A percentile compares a stretch with the other conserved stretches of the same genome.
These are phyloP conservation scores for Ustulina deusta DNA, from an alignment of 2,329 filamentous ascomycete species.

Conservation along the genomic window DNA sequence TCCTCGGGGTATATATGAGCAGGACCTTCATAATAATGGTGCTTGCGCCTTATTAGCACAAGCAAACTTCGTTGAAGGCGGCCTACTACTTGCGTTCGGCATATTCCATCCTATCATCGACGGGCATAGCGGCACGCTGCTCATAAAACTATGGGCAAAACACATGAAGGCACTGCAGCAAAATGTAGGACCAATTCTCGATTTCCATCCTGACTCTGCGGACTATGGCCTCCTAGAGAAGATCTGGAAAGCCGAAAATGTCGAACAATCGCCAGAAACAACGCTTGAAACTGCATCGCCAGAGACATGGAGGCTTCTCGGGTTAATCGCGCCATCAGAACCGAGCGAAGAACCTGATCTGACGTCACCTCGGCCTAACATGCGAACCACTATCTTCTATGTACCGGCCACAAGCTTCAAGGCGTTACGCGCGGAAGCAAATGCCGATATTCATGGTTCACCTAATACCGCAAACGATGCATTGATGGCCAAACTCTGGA, in stretches of 20 bases:
- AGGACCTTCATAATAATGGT: constrained; percentile 9
- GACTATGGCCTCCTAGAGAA: constrained; percentile 18
- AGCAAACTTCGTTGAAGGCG: constrained; percentile 20
- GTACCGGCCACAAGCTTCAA: constrained; percentile 17
- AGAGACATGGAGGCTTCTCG: constrained; percentile 24
- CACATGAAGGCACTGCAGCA: constrained; percentile 13
- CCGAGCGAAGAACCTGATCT: constrained; percentile 1
- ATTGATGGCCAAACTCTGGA: constrained; percentile 24
- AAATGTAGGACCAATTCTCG: constrained; percentile 6
- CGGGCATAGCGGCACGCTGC: constrained; percentile 18
- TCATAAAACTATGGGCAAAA: constrained; percentile 22
- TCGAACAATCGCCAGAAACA: background rate
- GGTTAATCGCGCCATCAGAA: constrained; percentile 17
- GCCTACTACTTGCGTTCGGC: constrained; percentile 20
- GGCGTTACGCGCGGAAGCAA: constrained; percentile 20
- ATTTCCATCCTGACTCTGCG: constrained; percentile 10
- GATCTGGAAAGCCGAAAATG: constrained; percentile 17
- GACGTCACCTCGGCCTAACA: background rate
- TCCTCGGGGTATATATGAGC: constrained; percentile 14
- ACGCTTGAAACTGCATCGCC: constrained; percentile 3
- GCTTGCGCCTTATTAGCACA: constrained; percentile 14
- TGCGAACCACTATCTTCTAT: constrained; percentile 26
- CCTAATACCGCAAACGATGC: constrained; percentile 22
- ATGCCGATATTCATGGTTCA: background rate
- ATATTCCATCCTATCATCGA: constrained; percentile 22